phyloP scores from a whole-genome alignment of 352 stramenopile species.

The Pythium guiyangense region DNA sequence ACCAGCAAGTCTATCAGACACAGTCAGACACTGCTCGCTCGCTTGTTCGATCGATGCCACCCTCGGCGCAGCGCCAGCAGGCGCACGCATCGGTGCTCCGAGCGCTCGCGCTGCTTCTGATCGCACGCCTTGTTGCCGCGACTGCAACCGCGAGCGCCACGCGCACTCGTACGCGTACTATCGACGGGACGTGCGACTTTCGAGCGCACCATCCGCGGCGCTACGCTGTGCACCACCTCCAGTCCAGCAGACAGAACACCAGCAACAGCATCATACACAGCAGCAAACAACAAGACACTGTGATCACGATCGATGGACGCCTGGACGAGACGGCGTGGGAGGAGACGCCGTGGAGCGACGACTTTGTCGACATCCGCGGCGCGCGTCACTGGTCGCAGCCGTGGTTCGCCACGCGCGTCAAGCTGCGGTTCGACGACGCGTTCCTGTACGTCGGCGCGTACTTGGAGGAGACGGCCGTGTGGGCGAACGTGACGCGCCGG shows the following conservation, averaged over 20 bases:
- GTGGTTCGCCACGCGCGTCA: constrained; percentile 68
- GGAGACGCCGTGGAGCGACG: constrained; percentile 47
- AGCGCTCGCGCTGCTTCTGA: not conserved
- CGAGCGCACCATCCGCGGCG: constrained; percentile 25
- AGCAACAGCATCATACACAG: not conserved
- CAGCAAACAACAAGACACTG: not conserved
- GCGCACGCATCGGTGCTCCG: too few relatives aligned
- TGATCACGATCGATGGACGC: constrained; percentile 39
- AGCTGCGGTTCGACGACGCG: constrained; percentile 65
- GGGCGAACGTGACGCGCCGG: constrained; percentile 59
- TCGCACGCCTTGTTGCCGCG: not conserved
- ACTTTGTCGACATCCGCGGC: too few relatives aligned
- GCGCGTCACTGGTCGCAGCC: constrained; percentile 54
- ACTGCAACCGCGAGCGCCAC: too few relatives aligned
- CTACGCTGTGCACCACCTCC: constrained; percentile 28
- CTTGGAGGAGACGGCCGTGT: constrained; percentile 60
- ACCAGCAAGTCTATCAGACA: too few relatives aligned
- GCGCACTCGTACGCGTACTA: constrained; percentile 9
- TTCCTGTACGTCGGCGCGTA: constrained; percentile 74
- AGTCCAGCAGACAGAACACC: not conserved
- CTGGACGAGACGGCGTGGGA: constrained; percentile 59
- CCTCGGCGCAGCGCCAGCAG: too few relatives aligned
- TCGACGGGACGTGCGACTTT: constrained; percentile 18
- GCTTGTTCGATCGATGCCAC: too few relatives aligned
- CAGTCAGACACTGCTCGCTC: too few relatives aligned